Evolutionary conservation across 2,329 filamentous ascomycete species (phyloP), one percentile per base, ranked within the genome.

Genomic region (Verticillium isaacii): DNA sequence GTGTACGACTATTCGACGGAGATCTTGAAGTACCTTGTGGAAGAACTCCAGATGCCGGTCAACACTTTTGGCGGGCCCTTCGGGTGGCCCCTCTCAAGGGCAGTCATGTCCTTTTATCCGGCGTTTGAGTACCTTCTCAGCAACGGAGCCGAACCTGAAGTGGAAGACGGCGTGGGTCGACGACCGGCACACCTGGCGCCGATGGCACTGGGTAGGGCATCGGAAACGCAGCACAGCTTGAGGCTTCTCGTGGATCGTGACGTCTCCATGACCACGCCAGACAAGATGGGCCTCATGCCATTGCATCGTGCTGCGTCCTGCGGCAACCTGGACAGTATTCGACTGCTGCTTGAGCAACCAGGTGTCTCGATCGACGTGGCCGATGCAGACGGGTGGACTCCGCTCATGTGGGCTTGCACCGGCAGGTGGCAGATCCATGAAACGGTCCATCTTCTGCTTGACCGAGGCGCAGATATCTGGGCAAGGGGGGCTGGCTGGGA

Each of bases 371-470:
- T 68, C 36, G 62, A 68, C 19, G 45, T 61, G 19, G 32, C 60
- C 17, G 67, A 68, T 39, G 54, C 29, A 3, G 65, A 67, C 59
- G 64, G 62, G 19, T 68, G 67, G 67, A 67, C 67, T 2, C 65
- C 67, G 8, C 61, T 67, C 1, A 56, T 66, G 36, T 68, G 66
- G 67, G 63, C 65, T n/a, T 34, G 37, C 12, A 62, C 59, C 39
- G 17, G 3, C 41, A 57, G n/a, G 19, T 23, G n/a, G n/a, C 9
- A 11, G 8, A 11, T 39, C 3, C 29, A 34, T 12, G 50, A 23
- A 5, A 36, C 23, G 8, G 3, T 41, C 2, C 32, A 64, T 3
- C 41, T 59, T 14, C 57, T 68, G 8, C n/a, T 68, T 15, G 61
- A 52, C 7, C 34, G 59, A 1, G 66, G 67, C 8, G 66, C 67